phyloP scores from a whole-genome alignment of 805 yeast genomes.

The Pichia occidentalis region DNA sequence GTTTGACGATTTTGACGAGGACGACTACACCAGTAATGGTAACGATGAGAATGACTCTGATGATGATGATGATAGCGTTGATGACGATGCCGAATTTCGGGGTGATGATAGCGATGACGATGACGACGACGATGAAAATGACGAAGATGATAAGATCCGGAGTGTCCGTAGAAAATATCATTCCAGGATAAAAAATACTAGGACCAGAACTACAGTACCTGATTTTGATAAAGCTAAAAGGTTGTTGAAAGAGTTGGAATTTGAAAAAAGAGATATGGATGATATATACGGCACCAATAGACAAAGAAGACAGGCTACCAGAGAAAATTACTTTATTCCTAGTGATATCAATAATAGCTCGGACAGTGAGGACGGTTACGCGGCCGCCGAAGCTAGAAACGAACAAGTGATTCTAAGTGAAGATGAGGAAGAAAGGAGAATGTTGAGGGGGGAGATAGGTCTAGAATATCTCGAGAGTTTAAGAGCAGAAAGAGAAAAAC shows the following conservation, averaged over 20 bases:
- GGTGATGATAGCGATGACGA: conserved; percentile 2
- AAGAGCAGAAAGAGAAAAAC: conserved; percentile 3
- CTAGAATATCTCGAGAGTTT: conserved; percentile 8
- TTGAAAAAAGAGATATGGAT: conserved; percentile 14
- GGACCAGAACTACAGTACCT: not conserved
- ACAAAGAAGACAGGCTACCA: conserved; percentile 17
- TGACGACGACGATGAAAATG: not conserved
- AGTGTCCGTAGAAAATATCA: too few relatives aligned
- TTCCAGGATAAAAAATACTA: too few relatives aligned
- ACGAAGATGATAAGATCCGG: not conserved
- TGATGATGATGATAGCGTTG: not conserved
- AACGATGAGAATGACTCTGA: not conserved
- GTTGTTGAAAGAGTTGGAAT: conserved; percentile 14
- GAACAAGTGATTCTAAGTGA: conserved; percentile 16
- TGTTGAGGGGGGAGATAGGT: conserved; percentile 13
- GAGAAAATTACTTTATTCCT: conserved; percentile 74
- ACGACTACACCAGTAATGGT: not conserved
- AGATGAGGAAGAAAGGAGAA: conserved; percentile 16
- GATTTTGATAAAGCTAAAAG: conserved; percentile 6
- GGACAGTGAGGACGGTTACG: conserved; percentile 35
- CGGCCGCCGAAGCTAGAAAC: conserved; percentile 14
- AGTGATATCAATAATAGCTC: conserved; percentile 47
- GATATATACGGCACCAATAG: conserved; percentile 6
- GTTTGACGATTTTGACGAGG: not conserved
- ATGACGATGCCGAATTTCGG: conserved; percentile 1